Percentiles rank a stretch among this genome's conserved stretches.
Conservation (phyloP, 805 yeast genomes). For the Candida morakotiae region DNA sequence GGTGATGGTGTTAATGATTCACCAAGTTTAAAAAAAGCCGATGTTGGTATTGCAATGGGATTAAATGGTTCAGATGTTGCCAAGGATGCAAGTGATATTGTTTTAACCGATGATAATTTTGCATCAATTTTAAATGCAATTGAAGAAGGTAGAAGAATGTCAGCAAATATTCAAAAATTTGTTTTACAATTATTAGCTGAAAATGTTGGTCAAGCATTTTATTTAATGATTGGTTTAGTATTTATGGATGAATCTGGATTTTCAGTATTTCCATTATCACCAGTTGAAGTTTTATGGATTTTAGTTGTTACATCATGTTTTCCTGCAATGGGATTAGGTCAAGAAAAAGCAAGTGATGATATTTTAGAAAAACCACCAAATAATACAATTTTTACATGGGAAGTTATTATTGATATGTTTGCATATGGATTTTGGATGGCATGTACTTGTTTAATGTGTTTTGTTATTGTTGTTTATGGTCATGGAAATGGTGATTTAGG, state of each 20-base stretch:
- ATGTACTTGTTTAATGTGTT: constrained; percentile 33
- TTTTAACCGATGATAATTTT: constrained; percentile 66
- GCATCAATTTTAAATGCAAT: constrained; percentile 75
- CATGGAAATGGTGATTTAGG: constrained; percentile 38
- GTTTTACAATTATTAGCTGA: constrained; percentile 70
- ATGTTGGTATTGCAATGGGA: constrained; percentile 85
- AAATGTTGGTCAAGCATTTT: constrained; percentile 68
- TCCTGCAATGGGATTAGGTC: constrained; percentile 82
- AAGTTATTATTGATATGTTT: constrained; percentile 37
- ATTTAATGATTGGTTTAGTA: constrained; percentile 44
- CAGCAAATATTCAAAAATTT: constrained; percentile 73
- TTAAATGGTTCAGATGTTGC: constrained; percentile 76
- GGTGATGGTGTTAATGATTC: constrained; percentile 80
- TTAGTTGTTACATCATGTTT: constrained; percentile 75
- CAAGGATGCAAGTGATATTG: constrained; percentile 78
- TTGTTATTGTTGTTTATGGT: constrained; percentile 34
- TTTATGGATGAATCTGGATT: constrained; percentile 28
- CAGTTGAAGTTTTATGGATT: constrained; percentile 78
- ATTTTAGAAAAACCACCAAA: constrained; percentile 35
- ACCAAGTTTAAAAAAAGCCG: constrained; percentile 71
- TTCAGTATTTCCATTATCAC: constrained; percentile 41
- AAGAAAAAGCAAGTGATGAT: constrained; percentile 37
- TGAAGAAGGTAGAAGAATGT: constrained; percentile 79
- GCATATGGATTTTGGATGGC: constrained; percentile 42
- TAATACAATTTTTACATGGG: constrained; percentile 35